phyloP scores from a whole-genome alignment of 2,329 filamentous ascomycete genomes.

The Colletotrichum scovillei region DNA sequence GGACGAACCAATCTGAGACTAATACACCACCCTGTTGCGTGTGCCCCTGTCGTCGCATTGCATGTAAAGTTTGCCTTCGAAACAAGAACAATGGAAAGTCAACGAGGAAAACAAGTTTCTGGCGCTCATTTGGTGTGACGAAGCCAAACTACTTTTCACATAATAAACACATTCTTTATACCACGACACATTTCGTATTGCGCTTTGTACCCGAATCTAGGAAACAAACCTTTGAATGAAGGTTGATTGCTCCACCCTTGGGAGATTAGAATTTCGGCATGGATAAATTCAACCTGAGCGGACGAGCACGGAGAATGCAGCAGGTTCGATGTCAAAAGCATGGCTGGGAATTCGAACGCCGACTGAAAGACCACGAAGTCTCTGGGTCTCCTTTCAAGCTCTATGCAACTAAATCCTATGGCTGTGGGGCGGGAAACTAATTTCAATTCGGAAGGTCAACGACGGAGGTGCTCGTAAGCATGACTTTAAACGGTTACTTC shows the following conservation, averaged over 20 bases:
- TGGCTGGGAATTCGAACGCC: background rate
- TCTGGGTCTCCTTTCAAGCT: background rate
- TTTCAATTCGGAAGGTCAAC: slow-evolving; percentile 24
- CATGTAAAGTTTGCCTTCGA: background rate
- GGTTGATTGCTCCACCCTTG: background rate
- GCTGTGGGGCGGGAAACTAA: slow-evolving; percentile 18
- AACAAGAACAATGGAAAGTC: background rate
- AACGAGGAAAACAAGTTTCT: background rate
- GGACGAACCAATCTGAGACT: background rate
- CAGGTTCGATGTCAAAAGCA: background rate
- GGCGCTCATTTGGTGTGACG: background rate
- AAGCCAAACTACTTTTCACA: background rate
- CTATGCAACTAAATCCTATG: background rate
- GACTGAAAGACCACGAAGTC: background rate
- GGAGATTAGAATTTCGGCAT: background rate
- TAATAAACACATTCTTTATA: background rate
- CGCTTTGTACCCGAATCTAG: background rate
- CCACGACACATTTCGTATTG: background rate
- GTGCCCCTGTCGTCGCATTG: background rate
- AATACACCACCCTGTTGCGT: background rate
- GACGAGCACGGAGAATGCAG: background rate
- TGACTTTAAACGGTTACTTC: background rate
- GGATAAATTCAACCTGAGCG: background rate
- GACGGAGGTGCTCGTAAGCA: too few relatives aligned
- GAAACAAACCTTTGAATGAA: background rate